Conservation (phyloP, 176 grass and related monocot species). For the Echinochloa phyllopogon region DNA sequence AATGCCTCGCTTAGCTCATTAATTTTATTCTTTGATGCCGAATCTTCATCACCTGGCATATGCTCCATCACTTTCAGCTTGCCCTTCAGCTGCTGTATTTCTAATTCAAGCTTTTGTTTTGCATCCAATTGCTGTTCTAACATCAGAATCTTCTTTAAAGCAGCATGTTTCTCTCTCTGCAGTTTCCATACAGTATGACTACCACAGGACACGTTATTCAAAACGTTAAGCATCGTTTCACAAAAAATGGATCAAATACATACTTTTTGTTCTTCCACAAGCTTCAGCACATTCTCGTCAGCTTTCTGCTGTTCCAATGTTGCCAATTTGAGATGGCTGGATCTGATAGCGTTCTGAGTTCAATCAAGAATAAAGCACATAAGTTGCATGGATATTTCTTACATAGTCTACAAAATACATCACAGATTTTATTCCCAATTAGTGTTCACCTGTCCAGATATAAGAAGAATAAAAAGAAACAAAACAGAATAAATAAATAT, state of each 20-base stretch:
- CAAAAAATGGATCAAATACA: neutral
- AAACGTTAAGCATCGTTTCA: conserved; percentile 4
- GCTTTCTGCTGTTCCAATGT: conserved; percentile 54
- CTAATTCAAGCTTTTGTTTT: conserved; percentile 66
- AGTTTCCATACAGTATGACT: conserved; percentile 36
- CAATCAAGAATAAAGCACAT: neutral
- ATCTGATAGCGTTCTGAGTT: conserved; percentile 73
- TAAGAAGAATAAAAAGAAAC: no score
- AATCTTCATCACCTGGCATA: conserved; percentile 52
- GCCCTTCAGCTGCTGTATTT: conserved; percentile 57
- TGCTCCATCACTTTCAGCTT: conserved; percentile 51
- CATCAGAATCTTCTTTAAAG: conserved; percentile 49
- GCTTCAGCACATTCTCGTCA: conserved; percentile 49
- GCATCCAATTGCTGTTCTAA: conserved; percentile 50
- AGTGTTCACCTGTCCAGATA: no score
- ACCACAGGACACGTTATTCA: neutral
- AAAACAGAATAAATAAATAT: no score
- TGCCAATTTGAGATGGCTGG: conserved; percentile 57
- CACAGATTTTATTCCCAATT: no score
- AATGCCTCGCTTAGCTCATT: conserved; percentile 48
- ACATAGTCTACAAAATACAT: no score
- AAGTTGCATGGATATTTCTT: conserved; percentile 9
- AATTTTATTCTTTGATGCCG: conserved; percentile 46
- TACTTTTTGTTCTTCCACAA: conserved; percentile 64
- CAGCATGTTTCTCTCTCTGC: conserved; percentile 56